Evolutionary conservation across 768 basidiomycete species (phyloP).

Genomic region (Goffeauzyma gilvescens): DNA sequence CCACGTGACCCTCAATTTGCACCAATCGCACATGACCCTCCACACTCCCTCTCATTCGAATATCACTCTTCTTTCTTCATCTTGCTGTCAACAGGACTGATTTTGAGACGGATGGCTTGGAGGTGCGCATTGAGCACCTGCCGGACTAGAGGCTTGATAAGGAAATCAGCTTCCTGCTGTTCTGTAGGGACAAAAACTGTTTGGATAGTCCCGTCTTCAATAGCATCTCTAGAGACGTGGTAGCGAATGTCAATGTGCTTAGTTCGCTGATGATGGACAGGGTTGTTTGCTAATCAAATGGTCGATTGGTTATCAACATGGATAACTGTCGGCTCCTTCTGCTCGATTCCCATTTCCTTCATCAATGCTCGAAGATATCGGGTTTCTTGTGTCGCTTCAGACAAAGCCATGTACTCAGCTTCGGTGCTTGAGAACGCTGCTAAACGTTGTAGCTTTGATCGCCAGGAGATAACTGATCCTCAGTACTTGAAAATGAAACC

Average conservation of each 20-base stretch:
- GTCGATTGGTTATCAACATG: constrained; percentile 35
- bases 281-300: constrained; percentile 31
- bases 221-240: constrained; percentile 34
- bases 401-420: constrained; percentile 36
- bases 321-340: not conserved
- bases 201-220: constrained; percentile 17
- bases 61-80: no score
- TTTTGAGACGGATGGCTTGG: no score
- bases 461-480: constrained; percentile 35
- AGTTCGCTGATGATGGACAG: constrained; percentile 30
- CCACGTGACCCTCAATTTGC: no score
- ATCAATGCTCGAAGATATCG: constrained; percentile 29
- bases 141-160: constrained; percentile 36
- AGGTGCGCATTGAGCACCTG: no score
- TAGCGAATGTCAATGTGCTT: constrained; percentile 37
- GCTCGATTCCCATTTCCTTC: constrained; percentile 13
- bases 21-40: no score
- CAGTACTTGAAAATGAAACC: constrained; percentile 30
- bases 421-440: constrained; percentile 36
- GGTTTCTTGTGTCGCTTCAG: constrained; percentile 30
- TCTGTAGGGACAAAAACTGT: constrained; percentile 28
- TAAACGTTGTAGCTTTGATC: constrained; percentile 33
- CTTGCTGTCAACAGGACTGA: no score
- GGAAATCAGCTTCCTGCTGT: constrained; percentile 34
- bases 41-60: no score